phyloP scores from a whole-genome alignment of 2,329 filamentous ascomycete genomes.

The Nakataea oryzae region DNA sequence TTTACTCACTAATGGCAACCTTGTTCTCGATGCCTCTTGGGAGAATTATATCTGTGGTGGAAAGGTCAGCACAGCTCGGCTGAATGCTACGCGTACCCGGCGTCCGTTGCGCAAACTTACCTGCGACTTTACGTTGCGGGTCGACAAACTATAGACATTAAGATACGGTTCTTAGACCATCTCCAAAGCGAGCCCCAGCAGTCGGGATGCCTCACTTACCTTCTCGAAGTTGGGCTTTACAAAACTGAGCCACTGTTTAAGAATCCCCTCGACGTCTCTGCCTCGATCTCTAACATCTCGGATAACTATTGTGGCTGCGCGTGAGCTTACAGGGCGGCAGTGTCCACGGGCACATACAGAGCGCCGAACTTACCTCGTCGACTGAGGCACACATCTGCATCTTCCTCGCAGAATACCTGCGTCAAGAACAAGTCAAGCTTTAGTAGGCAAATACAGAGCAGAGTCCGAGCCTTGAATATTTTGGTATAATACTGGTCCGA shows the following conservation, averaged over 20 bases:
- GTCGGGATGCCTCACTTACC: constrained; percentile 20
- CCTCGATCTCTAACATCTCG: constrained; percentile 85
- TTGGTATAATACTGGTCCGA: background rate
- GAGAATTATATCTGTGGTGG: constrained; percentile 68
- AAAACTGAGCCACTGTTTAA: constrained; percentile 95
- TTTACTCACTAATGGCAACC: constrained; percentile 62
- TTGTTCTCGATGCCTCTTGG: constrained; percentile 90
- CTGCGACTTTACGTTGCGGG: constrained; percentile 75
- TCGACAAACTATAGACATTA: constrained; percentile 59
- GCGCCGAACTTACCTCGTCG: constrained; percentile 56
- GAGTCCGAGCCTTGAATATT: background rate
- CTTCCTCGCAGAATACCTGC: constrained; percentile 87
- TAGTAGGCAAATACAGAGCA: background rate
- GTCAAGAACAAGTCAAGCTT: background rate
- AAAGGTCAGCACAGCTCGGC: background rate
- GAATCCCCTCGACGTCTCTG: constrained; percentile 85
- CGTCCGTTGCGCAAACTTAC: background rate
- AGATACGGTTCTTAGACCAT: constrained; percentile 1
- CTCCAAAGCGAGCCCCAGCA: background rate
- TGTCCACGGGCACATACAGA: no score
- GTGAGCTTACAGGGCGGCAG: background rate
- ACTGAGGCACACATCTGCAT: constrained; percentile 86
- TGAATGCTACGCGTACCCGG: background rate
- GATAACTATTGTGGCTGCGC: constrained; percentile 42
- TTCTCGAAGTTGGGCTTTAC: constrained; percentile 96